Evolutionary conservation across 345 rosid species (phyloP).

Genomic region (Pugionium cornutum): DNA sequence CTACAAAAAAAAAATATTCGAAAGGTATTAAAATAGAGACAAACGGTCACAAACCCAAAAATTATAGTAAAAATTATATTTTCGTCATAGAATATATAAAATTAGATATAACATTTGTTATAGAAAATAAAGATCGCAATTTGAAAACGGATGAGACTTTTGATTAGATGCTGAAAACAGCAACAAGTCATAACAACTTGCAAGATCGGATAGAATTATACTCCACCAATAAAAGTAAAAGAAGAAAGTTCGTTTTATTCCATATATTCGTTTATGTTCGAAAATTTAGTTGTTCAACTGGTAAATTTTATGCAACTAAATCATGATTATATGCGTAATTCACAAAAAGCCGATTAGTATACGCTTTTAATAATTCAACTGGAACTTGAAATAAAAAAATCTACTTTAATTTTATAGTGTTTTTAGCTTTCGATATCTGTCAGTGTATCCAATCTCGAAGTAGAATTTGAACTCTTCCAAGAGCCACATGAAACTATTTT

Average conservation of each 20-base stretch:
- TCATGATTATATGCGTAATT: constrained; percentile 4
- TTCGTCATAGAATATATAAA: neutral
- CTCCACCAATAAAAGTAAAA: constrained; percentile 28
- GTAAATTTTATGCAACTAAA: constrained; percentile 18
- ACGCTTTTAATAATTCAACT: neutral
- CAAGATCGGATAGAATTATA: constrained; percentile 14
- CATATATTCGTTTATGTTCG: constrained; percentile 14
- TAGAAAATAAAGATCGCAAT: neutral
- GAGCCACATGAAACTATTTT: neutral
- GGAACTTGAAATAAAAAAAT: neutral
- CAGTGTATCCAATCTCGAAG: neutral
- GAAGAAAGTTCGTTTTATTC: constrained; percentile 20
- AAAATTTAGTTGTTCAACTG: constrained; percentile 9
- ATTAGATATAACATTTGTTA: neutral
- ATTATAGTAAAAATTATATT: neutral
- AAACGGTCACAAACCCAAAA: neutral
- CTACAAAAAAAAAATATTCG: neutral
- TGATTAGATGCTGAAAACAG: constrained; percentile 10
- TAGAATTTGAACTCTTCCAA: constrained; percentile 7
- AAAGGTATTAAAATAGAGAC: neutral
- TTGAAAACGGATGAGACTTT: constrained; percentile 17
- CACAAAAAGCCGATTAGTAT: neutral
- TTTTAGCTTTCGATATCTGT: neutral
- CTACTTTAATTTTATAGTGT: neutral
- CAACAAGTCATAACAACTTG: constrained; percentile 5